Evolutionary conservation across 2,329 filamentous ascomycete genomes (phyloP), one percentile per base, ranked within the genome.

Genomic region (Penicillium sp.): DNA sequence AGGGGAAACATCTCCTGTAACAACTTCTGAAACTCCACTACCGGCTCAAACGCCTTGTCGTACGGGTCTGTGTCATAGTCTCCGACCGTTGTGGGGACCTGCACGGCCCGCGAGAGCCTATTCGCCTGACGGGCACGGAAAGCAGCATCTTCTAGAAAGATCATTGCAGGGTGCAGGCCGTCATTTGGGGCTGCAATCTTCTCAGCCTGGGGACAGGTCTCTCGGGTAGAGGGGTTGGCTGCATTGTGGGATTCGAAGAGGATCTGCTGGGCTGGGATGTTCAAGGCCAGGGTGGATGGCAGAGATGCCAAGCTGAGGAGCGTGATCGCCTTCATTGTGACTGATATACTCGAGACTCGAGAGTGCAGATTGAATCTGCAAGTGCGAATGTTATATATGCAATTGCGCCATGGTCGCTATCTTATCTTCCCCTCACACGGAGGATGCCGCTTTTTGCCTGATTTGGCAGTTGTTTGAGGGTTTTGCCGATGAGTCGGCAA

Each of bases 11-110:
- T 77, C 55, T 74, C 63, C 54, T 78, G 64, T 31, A 88, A 71
- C 33, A 81, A 81, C 8, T 68, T 66, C 6, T 83, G 81, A 53
- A 89, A 80, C 3, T 81, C 73, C 45, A 79, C 78, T 62, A 90
- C 83, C 10, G 83, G 77, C 2, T 84, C 79, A 81, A 87, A 90
- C 51, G 83, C 78, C 44, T 79, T 70, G 64, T 89, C 87, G 53
- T 79, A 85, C 0, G 80, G 81, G 48, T 83, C 74, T 1, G 37
- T 64, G 54, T 67, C 64, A 51, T 65, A 71, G 52, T 75, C 71
- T 13, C 66, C 67, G 13, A 75, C 65, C 3, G 66, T 67, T 1
- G 84, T 84, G 0, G 83, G 82, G 26, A 86, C 78, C 63, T 81
- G 78, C 29, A 88, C 84, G 4, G 87, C 79, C 7, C 78, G 79